A percentile compares a stretch with the other conserved stretches of the same genome.
These are phyloP conservation scores for Hypoxylon crocopeplum DNA, from an alignment of 495 filamentous ascomycete species.

Conservation along the genomic window DNA sequence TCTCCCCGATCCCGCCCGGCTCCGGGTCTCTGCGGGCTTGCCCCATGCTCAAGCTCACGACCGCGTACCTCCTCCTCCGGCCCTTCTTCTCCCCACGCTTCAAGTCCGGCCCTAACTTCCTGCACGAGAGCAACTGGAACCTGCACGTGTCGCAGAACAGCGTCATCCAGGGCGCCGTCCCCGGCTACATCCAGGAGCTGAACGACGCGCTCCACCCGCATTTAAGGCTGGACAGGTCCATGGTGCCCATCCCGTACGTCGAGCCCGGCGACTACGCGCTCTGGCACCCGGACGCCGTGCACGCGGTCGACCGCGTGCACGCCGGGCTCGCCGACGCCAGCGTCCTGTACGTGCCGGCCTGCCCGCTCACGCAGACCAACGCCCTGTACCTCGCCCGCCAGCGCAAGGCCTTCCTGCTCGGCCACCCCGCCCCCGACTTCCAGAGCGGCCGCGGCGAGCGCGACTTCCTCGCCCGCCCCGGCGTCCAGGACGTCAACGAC, in stretches of 20 bases:
- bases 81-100: conserved; percentile 75
- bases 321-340: conserved; percentile 35
- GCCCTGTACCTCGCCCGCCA: conserved; percentile 75
- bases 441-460: conserved; percentile 60
- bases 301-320: conserved; percentile 51
- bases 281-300: conserved; percentile 78
- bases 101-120: conserved; percentile 30
- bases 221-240: conserved; percentile 68
- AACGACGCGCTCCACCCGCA: conserved; percentile 76
- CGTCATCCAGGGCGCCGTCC: conserved; percentile 77
- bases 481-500: conserved; percentile 55
- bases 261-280: conserved; percentile 85
- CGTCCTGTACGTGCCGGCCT: conserved; percentile 81
- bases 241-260: conserved; percentile 77
- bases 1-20: conserved; percentile 68
- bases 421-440: conserved; percentile 73
- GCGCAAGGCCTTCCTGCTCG: conserved; percentile 68
- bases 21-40: conserved; percentile 78
- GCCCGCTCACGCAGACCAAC: conserved; percentile 81
- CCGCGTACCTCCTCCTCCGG: conserved; percentile 82
- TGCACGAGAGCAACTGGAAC: conserved; percentile 42
- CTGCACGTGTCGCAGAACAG: conserved; percentile 51
- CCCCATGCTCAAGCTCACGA: conserved; percentile 76
- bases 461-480: conserved; percentile 54
- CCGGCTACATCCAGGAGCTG: conserved; percentile 76